phyloP scores from a whole-genome alignment of 257 asterid species.

The Fraxinus pennsylvanica region DNA sequence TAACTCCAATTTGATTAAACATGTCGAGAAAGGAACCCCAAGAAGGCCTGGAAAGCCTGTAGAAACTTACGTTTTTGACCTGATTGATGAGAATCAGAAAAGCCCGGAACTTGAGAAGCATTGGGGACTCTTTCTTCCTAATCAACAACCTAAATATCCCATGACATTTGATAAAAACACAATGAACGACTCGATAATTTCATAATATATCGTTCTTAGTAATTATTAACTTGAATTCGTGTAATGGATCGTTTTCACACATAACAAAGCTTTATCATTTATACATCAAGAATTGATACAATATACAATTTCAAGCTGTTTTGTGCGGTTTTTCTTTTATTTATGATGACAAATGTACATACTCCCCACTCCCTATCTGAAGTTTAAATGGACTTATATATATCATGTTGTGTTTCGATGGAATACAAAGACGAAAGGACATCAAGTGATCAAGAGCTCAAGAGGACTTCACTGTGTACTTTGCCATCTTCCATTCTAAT shows the following conservation, averaged over 20 bases:
- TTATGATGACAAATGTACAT: not conserved
- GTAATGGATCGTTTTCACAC: not conserved
- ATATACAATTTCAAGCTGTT: not conserved
- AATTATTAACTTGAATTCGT: not conserved
- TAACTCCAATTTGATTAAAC: conserved; percentile 24
- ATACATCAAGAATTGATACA: conserved; percentile 3
- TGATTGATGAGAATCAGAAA: conserved; percentile 26
- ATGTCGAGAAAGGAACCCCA: conserved; percentile 18
- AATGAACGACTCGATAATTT: not conserved
- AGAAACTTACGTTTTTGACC: conserved; percentile 17
- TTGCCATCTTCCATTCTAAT: conserved; percentile 84
- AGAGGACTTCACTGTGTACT: conserved; percentile 53
- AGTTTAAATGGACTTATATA: not conserved
- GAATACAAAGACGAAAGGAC: not conserved
- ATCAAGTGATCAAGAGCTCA: conserved; percentile 57
- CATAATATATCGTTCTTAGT: not conserved
- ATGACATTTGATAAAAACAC: not conserved
- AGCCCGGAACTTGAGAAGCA: conserved; percentile 27
- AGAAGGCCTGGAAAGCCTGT: conserved; percentile 23
- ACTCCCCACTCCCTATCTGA: not conserved
- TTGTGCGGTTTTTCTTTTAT: not conserved
- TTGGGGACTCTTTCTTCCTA: conserved; percentile 26
- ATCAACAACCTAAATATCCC: conserved; percentile 25
- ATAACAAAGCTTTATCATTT: not conserved
- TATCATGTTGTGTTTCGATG: not conserved